A percentile compares a stretch with the other conserved stretches of the same genome.
phyloP scores from a whole-genome alignment of 371 early-diverging fungal genomes.

The Haplosporangium sp. region DNA sequence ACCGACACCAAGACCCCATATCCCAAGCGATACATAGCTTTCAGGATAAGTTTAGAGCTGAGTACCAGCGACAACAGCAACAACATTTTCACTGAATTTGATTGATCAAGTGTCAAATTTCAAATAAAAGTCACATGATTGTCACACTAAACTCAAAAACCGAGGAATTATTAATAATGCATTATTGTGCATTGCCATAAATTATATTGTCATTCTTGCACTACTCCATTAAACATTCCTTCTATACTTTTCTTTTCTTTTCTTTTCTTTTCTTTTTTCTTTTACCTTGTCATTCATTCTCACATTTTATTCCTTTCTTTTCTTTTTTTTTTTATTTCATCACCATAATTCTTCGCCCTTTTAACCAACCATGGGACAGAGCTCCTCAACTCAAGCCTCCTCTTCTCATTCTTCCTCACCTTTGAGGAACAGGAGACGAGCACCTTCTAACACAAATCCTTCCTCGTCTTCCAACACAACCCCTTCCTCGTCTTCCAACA shows the following conservation, averaged over 20 bases:
- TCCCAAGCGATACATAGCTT: slow-evolving; percentile 15
- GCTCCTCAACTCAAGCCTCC: slow-evolving; percentile 31
- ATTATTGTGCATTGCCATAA: neutral
- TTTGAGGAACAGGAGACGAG: slow-evolving; percentile 10
- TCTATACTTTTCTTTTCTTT: too few species aligned
- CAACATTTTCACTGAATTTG: slow-evolving; percentile 4
- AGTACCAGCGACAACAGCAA: slow-evolving; percentile 46
- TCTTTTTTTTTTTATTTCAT: neutral
- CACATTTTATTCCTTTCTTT: neutral
- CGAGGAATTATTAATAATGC: neutral
- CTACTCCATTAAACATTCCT: too few species aligned
- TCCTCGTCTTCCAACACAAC: slow-evolving; percentile 2
- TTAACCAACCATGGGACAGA: slow-evolving; percentile 47
- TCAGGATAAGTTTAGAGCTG: slow-evolving; percentile 41
- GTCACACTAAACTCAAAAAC: neutral
- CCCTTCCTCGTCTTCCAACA: slow-evolving; percentile 7
- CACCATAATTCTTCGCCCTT: neutral
- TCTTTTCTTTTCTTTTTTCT: neutral
- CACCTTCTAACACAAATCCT: neutral
- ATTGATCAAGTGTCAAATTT: neutral
- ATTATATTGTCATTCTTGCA: too few species aligned
- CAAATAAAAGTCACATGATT: slow-evolving; percentile 1
- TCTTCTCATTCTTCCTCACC: slow-evolving; percentile 21
- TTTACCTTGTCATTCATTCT: neutral
- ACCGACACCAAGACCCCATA: slow-evolving; percentile 40